These are phyloP conservation scores for Neonectria ditissima DNA, from an alignment of 2,329 filamentous ascomycete genomes.

Conservation along the genomic window DNA sequence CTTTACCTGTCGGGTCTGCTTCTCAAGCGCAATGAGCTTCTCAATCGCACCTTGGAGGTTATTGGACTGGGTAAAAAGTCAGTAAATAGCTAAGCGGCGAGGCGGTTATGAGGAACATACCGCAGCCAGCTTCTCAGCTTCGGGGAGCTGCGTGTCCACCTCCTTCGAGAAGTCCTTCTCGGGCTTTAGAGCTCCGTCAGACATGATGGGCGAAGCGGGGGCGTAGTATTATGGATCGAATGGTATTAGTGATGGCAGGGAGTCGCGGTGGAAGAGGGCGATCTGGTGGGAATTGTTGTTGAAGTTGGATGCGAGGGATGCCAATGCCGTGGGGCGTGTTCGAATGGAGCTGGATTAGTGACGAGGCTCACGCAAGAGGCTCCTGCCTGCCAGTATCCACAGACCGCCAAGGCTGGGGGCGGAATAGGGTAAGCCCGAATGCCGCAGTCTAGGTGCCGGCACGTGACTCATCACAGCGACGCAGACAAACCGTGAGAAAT, in stretches of 20 bases:
- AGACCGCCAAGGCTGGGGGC: slow-evolving; percentile 30
- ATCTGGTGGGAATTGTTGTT: slow-evolving; percentile 25
- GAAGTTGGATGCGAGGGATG: slow-evolving; percentile 37
- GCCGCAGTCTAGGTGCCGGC: not conserved
- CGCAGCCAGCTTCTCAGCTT: slow-evolving; percentile 90
- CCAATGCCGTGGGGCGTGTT: slow-evolving; percentile 42
- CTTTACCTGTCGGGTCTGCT: slow-evolving; percentile 93
- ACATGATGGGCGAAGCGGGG: slow-evolving; percentile 66
- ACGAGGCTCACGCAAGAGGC: slow-evolving; percentile 54
- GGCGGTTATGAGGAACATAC: slow-evolving; percentile 62
- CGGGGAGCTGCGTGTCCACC: slow-evolving; percentile 89
- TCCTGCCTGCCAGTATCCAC: slow-evolving; percentile 49
- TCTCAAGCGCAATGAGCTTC: slow-evolving; percentile 91
- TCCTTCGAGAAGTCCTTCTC: slow-evolving; percentile 99
- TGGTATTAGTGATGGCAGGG: not conserved
- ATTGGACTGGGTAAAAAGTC: slow-evolving; percentile 58
- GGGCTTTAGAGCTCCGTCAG: slow-evolving; percentile 85
- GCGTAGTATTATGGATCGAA: slow-evolving; percentile 22
- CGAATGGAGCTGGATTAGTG: slow-evolving; percentile 45
- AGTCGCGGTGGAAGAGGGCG: slow-evolving; percentile 2
- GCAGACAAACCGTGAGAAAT: not conserved
- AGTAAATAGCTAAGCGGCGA: slow-evolving; percentile 18
- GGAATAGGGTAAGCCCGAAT: slow-evolving; percentile 28
- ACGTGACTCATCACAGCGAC: not conserved
- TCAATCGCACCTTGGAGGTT: slow-evolving; percentile 91